Conservation (phyloP, 768 basidiomycete genomes). For the Sarcomyxa edulis region DNA sequence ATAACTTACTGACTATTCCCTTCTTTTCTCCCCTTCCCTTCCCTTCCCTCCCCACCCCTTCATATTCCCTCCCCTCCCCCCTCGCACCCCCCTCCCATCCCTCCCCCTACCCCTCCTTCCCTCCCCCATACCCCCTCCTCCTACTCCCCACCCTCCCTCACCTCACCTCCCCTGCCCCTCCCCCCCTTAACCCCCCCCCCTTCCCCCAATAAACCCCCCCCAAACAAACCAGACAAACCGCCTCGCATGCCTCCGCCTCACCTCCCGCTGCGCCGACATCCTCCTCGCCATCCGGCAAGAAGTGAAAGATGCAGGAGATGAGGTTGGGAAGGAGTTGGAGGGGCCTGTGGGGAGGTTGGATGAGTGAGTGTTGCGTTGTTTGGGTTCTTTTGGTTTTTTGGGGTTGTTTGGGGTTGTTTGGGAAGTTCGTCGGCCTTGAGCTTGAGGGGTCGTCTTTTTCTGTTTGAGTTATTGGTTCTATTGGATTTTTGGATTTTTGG, state of each 20-base stretch:
- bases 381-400: background rate
- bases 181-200: background rate
- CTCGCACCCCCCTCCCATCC: background rate
- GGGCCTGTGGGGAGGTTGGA: constrained; percentile 46
- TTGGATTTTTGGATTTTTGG: no score
- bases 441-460: no score
- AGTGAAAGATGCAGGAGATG: constrained; percentile 50
- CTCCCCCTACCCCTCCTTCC: no score
- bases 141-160: no score
- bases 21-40: background rate
- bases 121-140: no score
- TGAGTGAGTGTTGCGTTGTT: no score
- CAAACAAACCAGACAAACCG: constrained; percentile 71
- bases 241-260: constrained; percentile 62
- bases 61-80: background rate
- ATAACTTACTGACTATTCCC: no score
- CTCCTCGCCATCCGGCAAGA: constrained; percentile 61
- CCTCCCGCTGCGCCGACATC: constrained; percentile 66
- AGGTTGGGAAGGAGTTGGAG: constrained; percentile 42
- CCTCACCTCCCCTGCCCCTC: background rate
- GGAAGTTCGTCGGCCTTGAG: no score
- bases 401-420: no score
- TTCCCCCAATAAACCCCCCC: no score
- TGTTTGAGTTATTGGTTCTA: no score
- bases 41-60: constrained; percentile 1